Evolutionary conservation across 169 alveolate genomes (phyloP), one percentile per base, ranked within the genome.

Genomic region (Plasmodium chabaudi): DNA sequence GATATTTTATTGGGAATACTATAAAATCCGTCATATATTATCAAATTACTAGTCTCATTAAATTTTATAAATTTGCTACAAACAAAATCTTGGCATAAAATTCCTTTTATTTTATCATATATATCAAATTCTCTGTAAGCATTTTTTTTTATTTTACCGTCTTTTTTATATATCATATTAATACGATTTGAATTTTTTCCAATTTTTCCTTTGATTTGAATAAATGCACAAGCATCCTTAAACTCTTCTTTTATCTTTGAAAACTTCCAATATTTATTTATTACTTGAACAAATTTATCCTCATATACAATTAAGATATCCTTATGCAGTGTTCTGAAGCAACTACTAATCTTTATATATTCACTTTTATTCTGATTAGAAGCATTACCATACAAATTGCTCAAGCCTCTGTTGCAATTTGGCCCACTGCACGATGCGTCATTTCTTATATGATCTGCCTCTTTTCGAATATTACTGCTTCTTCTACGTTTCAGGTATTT

Each of bases 81-180:
- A 46, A 77, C 89, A 79, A 67, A 79, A 39, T 79, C 89, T 57
- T 65, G 72, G 39, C 89, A 79, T 9, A 79, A 55, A 19, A 79
- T 53, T 59, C 47, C 82, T 65, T 47, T 47, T 13, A 79, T 39
- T 67, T 79, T 79, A 15, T 79, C 65, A 67, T 65, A 79, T 25
- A 65, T 27, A 21, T 64, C 49, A 64, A 15, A 15, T 21, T 19
- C 25, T 15, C 49, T 6, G 27, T 13, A 19, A 9, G 19, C 21
- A 13, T 65, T 46, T n/a, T 27, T 65, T 55, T n/a, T 25, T 5
- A 64, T 13, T 23, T 39, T 53, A 17, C 27, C 56, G 0, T 53
- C 82, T 47, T 79, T 65, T 64, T 13, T 63, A 23, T 57, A 77
- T 25, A 39, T 56, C 68, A 64, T 63, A 12, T 51, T 5, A 19